Base-by-base conservation (phyloP, 352 stramenopile species). In the Phytophthora kernoviae region DNA sequence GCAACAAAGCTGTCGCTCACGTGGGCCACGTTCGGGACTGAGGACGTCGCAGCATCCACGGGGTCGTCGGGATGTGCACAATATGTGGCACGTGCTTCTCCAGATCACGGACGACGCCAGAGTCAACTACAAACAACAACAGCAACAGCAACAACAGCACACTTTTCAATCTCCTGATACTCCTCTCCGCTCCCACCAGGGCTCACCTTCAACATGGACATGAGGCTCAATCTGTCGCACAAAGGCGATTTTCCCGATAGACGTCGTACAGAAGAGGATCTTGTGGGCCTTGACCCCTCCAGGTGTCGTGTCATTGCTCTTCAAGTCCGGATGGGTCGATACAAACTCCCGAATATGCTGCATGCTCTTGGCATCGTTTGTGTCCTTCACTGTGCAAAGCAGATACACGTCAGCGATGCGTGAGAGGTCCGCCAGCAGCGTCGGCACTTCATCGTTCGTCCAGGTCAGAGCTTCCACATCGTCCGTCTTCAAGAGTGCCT, bases 171-270 rank as follows among this genome's bases (percentile, higher is more conserved):
- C 53, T 56, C 24, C 33, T n/a, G 14, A 27, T 15, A 14, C 18
- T 34, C 14, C 37, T 34, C 24, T 14, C 17, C 20, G 36, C 14
- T 41, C 6, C 10, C 33, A 17, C 18, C 20, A 24, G 15, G 46
- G 6, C 21, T 18, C 22, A 95, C 87, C 82, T 87, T 95, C 87
- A 7, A 94, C 67, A 51, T 91, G 84, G 39, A 94, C 59, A 26
- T 91, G 81, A 40, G 87, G 87, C 65, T 95, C 87, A 52, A 95
- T 76, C 69, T 95, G 87, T n/a, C 87, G 84, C 58, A 95, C 84
- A 44, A 95, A 91, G 15, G 87, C 87, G 54, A 93, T 80, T 30
- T 93, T 90, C 54, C 87, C 87, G 47, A 91, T 68, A 21, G 54
- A 58, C 10, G 84, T 91, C 32, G 85, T 86, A 70, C 84, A 93